These are phyloP conservation scores for Recurvomyces mirabilis DNA, from an alignment of 495 filamentous ascomycete genomes.

Conservation along the genomic window DNA sequence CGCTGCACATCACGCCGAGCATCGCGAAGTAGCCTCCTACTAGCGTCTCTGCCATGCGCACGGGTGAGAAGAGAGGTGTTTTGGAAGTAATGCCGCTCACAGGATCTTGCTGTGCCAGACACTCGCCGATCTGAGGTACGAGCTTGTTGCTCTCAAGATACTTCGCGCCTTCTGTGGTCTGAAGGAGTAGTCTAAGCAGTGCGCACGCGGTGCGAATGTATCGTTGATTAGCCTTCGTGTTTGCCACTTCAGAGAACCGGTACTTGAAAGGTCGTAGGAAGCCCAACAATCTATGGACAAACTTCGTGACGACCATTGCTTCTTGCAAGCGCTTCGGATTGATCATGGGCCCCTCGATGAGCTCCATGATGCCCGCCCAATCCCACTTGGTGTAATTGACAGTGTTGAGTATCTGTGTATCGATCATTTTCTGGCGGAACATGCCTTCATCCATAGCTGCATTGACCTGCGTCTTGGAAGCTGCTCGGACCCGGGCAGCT, in stretches of 20 bases:
- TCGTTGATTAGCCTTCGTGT: conserved; percentile 83
- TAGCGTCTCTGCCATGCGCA: conserved; percentile 70
- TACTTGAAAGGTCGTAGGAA: conserved; percentile 97
- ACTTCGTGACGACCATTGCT: conserved; percentile 87
- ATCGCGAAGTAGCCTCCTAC: conserved; percentile 90
- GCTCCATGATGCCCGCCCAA: conserved; percentile 79
- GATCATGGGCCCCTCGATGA: conserved; percentile 88
- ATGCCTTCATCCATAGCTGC: conserved; percentile 74
- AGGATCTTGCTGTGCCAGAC: conserved; percentile 84
- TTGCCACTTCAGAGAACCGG: conserved; percentile 74
- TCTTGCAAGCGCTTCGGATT: conserved; percentile 88
- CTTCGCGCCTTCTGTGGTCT: conserved; percentile 67
- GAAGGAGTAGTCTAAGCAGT: conserved; percentile 71
- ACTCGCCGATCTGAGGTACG: conserved; percentile 85
- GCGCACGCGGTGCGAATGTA: conserved; percentile 85
- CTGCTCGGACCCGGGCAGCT: conserved; percentile 26
- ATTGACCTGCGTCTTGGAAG: conserved; percentile 57
- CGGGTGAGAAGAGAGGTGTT: conserved; percentile 74
- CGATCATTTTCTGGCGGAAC: conserved; percentile 75
- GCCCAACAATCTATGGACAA: conserved; percentile 83
- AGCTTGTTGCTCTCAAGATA: conserved; percentile 89
- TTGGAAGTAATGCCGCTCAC: conserved; percentile 81
- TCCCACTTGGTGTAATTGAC: conserved; percentile 91
- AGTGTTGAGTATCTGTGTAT: conserved; percentile 74
- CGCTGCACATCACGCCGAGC: conserved; percentile 72